Evolutionary conservation across 148 eudicot genomes (phyloP).

Genomic region (Rhododendron vialii): DNA sequence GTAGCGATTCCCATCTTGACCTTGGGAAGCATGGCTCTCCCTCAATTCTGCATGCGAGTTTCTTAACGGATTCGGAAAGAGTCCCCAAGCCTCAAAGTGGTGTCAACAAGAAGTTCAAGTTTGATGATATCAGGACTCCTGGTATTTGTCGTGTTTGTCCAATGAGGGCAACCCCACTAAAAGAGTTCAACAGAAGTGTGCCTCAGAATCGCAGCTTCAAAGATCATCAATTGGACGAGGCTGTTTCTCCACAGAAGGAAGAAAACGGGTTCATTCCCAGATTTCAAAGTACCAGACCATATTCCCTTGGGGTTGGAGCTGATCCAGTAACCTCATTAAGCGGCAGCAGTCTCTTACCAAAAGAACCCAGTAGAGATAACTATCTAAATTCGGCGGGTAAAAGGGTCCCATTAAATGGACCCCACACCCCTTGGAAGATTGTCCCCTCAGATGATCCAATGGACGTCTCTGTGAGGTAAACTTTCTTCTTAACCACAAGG

Average conservation of each 20-base stretch:
- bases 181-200: constrained; percentile 38
- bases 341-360: constrained; percentile 27
- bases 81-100: constrained; percentile 27
- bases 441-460: constrained; percentile 43
- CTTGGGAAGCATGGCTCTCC: constrained; percentile 28
- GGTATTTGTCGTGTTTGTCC: constrained; percentile 19
- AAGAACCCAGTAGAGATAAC: constrained; percentile 34
- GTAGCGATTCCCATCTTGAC: constrained; percentile 19
- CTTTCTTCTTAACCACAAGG: neutral
- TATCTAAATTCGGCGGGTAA: constrained; percentile 26
- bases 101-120: constrained; percentile 31
- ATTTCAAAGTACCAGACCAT: constrained; percentile 32
- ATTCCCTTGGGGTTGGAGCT: constrained; percentile 42
- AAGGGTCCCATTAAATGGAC: constrained; percentile 28
- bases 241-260: constrained; percentile 26
- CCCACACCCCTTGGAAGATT: constrained; percentile 24
- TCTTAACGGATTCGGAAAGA: constrained; percentile 26
- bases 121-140: constrained; percentile 32
- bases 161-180: constrained; percentile 23
- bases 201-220: constrained; percentile 31
- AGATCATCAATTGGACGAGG: constrained; percentile 31
- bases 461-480: constrained; percentile 78
- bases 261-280: constrained; percentile 32
- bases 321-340: constrained; percentile 34
- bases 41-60: constrained; percentile 20